Base-by-base conservation (phyloP, 345 rosid genomes). In the Corymbia maculata region DNA sequence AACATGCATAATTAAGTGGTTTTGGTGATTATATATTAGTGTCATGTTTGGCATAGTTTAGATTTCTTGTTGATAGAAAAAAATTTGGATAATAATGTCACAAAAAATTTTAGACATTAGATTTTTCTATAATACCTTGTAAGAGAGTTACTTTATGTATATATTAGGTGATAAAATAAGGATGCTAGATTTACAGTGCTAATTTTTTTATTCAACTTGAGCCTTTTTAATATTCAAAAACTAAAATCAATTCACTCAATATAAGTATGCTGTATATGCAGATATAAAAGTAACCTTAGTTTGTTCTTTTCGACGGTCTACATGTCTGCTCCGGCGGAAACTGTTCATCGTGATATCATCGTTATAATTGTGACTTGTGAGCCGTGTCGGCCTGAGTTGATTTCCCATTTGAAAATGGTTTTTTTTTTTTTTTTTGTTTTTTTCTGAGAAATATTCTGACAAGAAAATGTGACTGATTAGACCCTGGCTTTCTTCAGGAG, bases 41-140 rank as follows among this genome's bases (percentile, higher is more conserved):
- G 45, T 32, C 22, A 8, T 0, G 4, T 1, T 66, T 3, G 6
- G 44, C 1, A 30, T 16, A 15, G 30, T 68, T 70, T 8, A 8
- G 1, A 1, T 9, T 21, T 55, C 21, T 22, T 21, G 9, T 2
- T 21, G 61, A 55, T 8, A 1, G 8, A 17, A 55, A 5, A 8
- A 4, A 0, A 0, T 30, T 17, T 4, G 79, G 12, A 2, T 4
- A 70, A 8, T 9, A 4, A 7, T 32, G 45, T 9, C 3, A 4
- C 6, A 55, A 30, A n/a, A 64, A 64, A 6, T 7, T 6, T 64
- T n/a, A 17, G 75, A 64, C n/a, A 64, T n/a, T 36, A 36, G 42
- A 36, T 36, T 36, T 36, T 36, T 36, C 42, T 36, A 36, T 36
- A 36, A 36, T 36, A 36, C 42, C 42, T 36, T 36, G 3, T 36